Conservation (phyloP, 31 red algal genomes). For the Asparagopsis taxiformis region DNA sequence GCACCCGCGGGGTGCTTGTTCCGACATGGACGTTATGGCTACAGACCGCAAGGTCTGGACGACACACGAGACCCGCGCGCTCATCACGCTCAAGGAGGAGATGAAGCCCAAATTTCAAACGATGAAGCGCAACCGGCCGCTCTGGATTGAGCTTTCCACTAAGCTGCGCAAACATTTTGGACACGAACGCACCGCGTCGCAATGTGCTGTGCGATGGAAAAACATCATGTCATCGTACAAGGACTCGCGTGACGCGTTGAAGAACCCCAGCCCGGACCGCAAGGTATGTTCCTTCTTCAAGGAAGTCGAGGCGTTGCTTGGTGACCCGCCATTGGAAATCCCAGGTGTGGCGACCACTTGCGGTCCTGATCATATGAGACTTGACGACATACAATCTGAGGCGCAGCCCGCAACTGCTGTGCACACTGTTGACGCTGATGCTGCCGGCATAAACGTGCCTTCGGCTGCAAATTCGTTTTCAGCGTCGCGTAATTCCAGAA, state of each 20-base stretch:
- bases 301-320: conserved; percentile 19
- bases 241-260: conserved; percentile 16
- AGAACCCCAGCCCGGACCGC: background rate
- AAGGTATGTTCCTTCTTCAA: conserved; percentile 21
- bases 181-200: conserved; percentile 24
- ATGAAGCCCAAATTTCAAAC: conserved; percentile 26
- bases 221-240: conserved; percentile 32
- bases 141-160: conserved; percentile 24
- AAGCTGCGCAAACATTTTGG: conserved; percentile 17
- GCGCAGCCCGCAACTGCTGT: background rate
- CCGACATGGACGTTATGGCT: background rate
- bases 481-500: background rate
- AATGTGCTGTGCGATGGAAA: conserved; percentile 37
- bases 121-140: conserved; percentile 34
- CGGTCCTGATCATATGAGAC: background rate
- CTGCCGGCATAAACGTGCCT: no score
- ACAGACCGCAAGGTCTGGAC: conserved; percentile 35
- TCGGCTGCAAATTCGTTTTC: background rate
- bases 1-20: background rate
- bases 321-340: conserved; percentile 12
- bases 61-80: conserved; percentile 8
- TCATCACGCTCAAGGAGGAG: conserved; percentile 12
- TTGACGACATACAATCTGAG: background rate
- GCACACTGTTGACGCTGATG: background rate
- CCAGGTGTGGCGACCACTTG: background rate